Evolutionary conservation across 2,329 filamentous ascomycete genomes (phyloP), one percentile per base, ranked within the genome.

Genomic region (Aaosphaeria arxii): DNA sequence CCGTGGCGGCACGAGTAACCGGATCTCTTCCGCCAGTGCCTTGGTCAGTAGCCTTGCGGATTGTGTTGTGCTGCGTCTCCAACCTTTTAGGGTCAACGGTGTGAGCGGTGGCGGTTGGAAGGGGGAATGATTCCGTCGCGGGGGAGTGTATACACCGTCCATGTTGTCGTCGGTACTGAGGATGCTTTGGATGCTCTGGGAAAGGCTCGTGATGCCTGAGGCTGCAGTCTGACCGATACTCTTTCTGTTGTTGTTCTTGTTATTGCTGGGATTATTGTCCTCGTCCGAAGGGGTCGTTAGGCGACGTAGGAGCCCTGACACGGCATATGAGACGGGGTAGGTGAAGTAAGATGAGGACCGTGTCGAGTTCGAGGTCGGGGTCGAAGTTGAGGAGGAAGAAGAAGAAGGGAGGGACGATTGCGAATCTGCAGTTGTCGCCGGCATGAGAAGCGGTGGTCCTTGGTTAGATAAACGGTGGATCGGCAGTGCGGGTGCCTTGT

Each of bases 81-180:
- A 89, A 35, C 88, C 88, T 24, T 76, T 72, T 33, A 97, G 78
- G 4, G 79, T 76, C 24, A 97, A 73, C 0, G 92, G 89, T 48
- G 92, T 91, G 43, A 97, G 81, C 0, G 91, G 91, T 7, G 92
- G 92, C 1, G 91, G 90, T 57, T 91, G 87, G 69, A 95, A 91
- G 1, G 90, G 91, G 9, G 87, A 91, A 9, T 82, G 80, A 45
- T 81, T 84, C 55, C 88, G 83, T 48, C 76, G 74, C 48, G 80
- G 75, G 54, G 82, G 80, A 28, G 76, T 77, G 69, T 83, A 88
- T 52, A 86, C 79, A 45, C 79, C 78, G 56, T 77, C 75, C 66
- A 84, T 73, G 33, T 36, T 9, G 33, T 9, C 7, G 33, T n/a
- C 33, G 33, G 7, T n/a, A 54, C 50, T 59, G 56, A 71, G 70